Base-by-base conservation (phyloP, 2,329 filamentous ascomycete species). In the Nannizziopsis barbatae region DNA sequence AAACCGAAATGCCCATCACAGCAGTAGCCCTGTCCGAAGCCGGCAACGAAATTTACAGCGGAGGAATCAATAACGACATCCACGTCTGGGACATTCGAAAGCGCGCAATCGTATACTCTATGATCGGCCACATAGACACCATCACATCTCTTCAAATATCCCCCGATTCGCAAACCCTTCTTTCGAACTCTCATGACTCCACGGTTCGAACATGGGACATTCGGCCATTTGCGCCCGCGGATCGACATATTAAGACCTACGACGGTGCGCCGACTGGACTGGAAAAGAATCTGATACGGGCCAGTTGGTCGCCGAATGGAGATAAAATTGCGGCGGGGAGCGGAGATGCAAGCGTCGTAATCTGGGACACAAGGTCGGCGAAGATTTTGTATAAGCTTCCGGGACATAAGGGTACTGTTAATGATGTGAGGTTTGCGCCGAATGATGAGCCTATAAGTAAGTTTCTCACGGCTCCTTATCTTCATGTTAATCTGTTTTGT, bases 161-260 rank as follows among this genome's bases (percentile, higher is more conserved):
- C 1, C 90, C 92, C 0, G 90, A 98, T 64, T 85, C 86, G 35
- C 89, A 95, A 65, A 84, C 84, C 0, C 75, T 98, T 2, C 72
- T 95, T 3, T 96, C 90, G 1, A 92, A 94, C 60, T 83, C 87
- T 6, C 92, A 95, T 74, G 92, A 98, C 65, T 88, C 85, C 15
- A 95, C 90, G 0, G 92, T 89, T 33, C 79, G 86, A 59, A 95
- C 89, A 14, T 98, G 92, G 92, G 90, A 98, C 63, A 85, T 98
- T 45, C 77, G 90, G 56, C 90, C 92, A 0, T 98, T 96, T 68
- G 90, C 92, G 5, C 87, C 92, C 0, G 80, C 83, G 0, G 85
- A 95, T 63, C 76, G 92, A 55, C 81, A 86, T 52, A 79, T 96
- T 51, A 79, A 80, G 60, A 94, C 86, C 0, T 95, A 92, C 63